Conservation (phyloP, 306 rosid species). For the Ammopiptanthus mongolicus region DNA sequence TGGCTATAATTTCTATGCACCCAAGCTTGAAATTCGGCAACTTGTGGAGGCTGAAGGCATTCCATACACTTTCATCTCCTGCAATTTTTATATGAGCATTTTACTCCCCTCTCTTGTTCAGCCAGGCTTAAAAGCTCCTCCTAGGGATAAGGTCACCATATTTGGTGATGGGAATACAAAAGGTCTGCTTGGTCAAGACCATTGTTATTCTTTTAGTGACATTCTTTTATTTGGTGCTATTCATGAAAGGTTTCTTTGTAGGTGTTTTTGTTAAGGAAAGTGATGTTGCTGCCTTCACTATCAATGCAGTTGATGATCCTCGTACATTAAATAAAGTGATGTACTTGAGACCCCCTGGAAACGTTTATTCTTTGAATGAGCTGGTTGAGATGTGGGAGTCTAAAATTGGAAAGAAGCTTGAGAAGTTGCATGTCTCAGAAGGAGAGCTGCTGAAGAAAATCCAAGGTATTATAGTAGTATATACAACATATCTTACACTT, state of each 20-base stretch:
- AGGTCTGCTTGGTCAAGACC: slow-evolving; percentile 41
- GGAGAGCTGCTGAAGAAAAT: slow-evolving; percentile 54
- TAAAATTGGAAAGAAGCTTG: slow-evolving; percentile 65
- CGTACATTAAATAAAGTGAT: slow-evolving; percentile 57
- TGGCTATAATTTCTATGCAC: slow-evolving; percentile 47
- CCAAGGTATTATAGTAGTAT: slow-evolving; percentile 41
- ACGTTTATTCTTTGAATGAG: slow-evolving; percentile 58
- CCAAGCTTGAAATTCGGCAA: slow-evolving; percentile 61
- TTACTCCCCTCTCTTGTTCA: slow-evolving; percentile 73
- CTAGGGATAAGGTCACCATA: slow-evolving; percentile 62
- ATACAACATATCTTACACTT: neutral
- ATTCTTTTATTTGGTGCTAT: neutral
- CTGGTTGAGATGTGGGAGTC: slow-evolving; percentile 70
- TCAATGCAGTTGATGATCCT: slow-evolving; percentile 66
- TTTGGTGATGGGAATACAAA: slow-evolving; percentile 69
- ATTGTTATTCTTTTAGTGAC: neutral
- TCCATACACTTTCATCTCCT: slow-evolving; percentile 58
- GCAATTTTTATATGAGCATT: slow-evolving; percentile 59
- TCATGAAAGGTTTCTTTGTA: slow-evolving; percentile 26
- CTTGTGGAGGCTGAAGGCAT: slow-evolving; percentile 61
- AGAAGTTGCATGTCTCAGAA: slow-evolving; percentile 50
- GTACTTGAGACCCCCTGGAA: slow-evolving; percentile 73
- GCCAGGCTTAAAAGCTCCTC: slow-evolving; percentile 61
- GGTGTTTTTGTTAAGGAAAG: slow-evolving; percentile 59
- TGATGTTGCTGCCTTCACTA: slow-evolving; percentile 81